Base-by-base conservation (phyloP, 352 stramenopile species). In the Thalassiosira exigua region DNA sequence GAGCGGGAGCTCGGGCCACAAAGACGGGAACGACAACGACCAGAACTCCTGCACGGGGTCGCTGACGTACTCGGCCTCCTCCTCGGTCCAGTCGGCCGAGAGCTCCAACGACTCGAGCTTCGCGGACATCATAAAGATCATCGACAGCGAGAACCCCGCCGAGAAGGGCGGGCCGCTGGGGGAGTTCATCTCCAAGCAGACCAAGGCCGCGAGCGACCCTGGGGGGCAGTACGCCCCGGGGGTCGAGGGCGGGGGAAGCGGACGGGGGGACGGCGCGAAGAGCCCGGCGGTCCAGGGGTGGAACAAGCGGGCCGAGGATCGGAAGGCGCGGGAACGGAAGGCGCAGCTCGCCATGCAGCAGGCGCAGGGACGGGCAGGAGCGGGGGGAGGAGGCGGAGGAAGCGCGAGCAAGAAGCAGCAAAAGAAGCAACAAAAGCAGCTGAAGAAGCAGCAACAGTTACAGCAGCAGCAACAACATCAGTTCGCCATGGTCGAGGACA, bases 121-220 rank as follows among this genome's bases (percentile, higher is more conserved):
- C 64, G 71, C 71, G 4, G 62, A 80, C 14, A 80, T 80, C 27
- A 80, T 80, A 21, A 80, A 80, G 64, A 42, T 80, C 46, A 60
- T 80, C 32, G 71, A 80, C 33, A 74, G 39, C 1, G 71, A 80
- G 41, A 59, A 51, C n/a, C n/a, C n/a, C 26, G 14, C 29, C 1
- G 69, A 77, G n/a, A 59, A 59, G 14, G 42, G 46, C 2, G 56
- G 32, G 33, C 57, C 62, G 48, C 61, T 77, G 9, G 70, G 70
- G 30, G 56, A 44, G 14, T 77, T 69, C 48, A 69, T 69, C 14
- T 33, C 57, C 3, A 52, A 54, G 12, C 51, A 46, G 42, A 69
- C 17, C 14, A 36, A 70, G 27, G 69, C 56, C 12, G 56, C 69
- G 0, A 68, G 17, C n/a, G 48, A 52, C 27, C 41, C 27, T 7